A percentile compares a stretch with the other conserved stretches of the same genome.
Conservation (phyloP, 1,284 basidiomycete genomes). For the Puccinia novopanici region DNA sequence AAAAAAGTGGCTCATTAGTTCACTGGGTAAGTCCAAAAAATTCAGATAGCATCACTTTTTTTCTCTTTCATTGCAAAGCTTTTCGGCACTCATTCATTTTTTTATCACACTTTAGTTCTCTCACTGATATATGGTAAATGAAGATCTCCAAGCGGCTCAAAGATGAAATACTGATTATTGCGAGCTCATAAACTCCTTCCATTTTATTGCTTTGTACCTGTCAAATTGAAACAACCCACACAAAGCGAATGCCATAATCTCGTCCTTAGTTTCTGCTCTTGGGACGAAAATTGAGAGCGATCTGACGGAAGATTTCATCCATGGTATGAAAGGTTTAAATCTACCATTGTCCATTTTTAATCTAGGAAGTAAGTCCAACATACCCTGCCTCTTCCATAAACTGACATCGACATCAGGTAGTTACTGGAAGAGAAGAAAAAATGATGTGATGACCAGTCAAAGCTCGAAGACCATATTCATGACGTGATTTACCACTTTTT, state of each 20-base stretch:
- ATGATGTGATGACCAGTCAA: background rate
- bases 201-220: background rate
- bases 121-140: constrained; percentile 36
- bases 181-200: background rate
- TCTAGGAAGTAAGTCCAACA: constrained; percentile 7
- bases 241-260: constrained; percentile 16
- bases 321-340: constrained; percentile 18
- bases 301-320: background rate
- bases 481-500: background rate
- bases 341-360: constrained; percentile 5
- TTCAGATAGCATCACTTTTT: background rate
- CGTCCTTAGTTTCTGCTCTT: constrained; percentile 13
- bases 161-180: background rate
- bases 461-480: background rate
- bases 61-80: background rate
- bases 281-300: constrained; percentile 12
- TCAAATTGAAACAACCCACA: background rate
- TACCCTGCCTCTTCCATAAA: background rate
- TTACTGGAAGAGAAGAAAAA: background rate
- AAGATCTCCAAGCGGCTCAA: background rate
- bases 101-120: constrained; percentile 8
- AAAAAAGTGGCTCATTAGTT: constrained; percentile 30
- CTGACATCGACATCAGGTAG: background rate
- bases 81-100: background rate
- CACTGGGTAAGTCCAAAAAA: constrained; percentile 5